A percentile compares a stretch with the other conserved stretches of the same genome.
Conservation (phyloP, 768 basidiomycete genomes). For the Leccinum pellstonianum region DNA sequence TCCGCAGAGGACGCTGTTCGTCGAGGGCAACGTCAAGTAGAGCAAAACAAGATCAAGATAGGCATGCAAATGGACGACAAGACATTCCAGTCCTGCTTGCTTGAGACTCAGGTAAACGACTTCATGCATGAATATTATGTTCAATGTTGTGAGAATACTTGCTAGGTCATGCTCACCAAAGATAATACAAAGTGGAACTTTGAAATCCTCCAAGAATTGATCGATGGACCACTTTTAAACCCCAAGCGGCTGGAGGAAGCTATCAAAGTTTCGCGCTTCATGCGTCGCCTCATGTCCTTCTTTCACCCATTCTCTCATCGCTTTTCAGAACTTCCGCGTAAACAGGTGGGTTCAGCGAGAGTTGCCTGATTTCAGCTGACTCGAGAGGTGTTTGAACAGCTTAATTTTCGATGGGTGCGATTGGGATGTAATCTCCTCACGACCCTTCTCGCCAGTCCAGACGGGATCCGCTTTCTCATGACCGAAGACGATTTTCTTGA, state of each 20-base stretch:
- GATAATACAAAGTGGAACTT: slow-evolving; percentile 93
- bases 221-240: slow-evolving; percentile 91
- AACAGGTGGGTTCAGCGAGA: slow-evolving; percentile 44
- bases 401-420: slow-evolving; percentile 80
- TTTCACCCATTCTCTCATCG: slow-evolving; percentile 88
- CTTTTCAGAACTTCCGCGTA: slow-evolving; percentile 79
- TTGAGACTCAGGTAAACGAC: slow-evolving; percentile 76
- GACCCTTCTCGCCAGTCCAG: slow-evolving; percentile 78
- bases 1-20: slow-evolving; percentile 84
- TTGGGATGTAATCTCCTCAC: slow-evolving; percentile 81
- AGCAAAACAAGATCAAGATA: slow-evolving; percentile 85
- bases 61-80: slow-evolving; percentile 96
- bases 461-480: slow-evolving; percentile 79
- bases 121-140: not conserved
- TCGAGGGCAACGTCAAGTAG: slow-evolving; percentile 86
- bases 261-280: slow-evolving; percentile 84
- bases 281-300: slow-evolving; percentile 88
- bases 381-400: slow-evolving; percentile 38
- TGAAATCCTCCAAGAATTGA: slow-evolving; percentile 80
- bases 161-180: slow-evolving; percentile 79
- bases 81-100: slow-evolving; percentile 78
- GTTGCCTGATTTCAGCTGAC: slow-evolving; percentile 4
- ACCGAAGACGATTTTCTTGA: slow-evolving; percentile 81
- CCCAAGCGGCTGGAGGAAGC: slow-evolving; percentile 93
- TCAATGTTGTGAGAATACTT: slow-evolving; percentile 1